Percentiles rank a stretch among this genome's conserved stretches.
phyloP scores from a whole-genome alignment of 2,329 filamentous ascomycete species.

The Fusarium mexicanum region DNA sequence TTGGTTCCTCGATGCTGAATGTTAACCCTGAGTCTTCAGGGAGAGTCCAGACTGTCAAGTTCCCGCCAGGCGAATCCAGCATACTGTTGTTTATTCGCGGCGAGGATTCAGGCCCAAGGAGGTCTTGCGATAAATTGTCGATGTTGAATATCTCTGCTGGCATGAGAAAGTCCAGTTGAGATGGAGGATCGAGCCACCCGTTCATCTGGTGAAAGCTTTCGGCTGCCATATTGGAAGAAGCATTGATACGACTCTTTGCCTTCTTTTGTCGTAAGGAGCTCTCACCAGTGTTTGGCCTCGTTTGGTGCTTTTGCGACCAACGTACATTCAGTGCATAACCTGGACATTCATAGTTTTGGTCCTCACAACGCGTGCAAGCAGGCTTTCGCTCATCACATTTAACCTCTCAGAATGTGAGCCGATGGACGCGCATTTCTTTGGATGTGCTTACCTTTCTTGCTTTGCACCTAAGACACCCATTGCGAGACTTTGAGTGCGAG shows the following conservation, averaged over 20 bases:
- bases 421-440: too few species aligned
- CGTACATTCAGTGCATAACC: not conserved
- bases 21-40: not conserved
- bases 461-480: not conserved
- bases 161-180: not conserved
- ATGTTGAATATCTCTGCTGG: not conserved
- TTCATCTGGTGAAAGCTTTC: not conserved
- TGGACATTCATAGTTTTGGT: not conserved
- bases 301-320: slow-evolving; percentile 3
- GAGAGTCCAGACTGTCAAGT: not conserved
- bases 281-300: not conserved
- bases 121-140: not conserved
- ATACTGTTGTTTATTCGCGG: not conserved
- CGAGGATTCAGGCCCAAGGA: not conserved
- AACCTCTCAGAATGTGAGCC: not conserved
- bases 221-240: not conserved
- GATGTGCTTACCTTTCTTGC: not conserved
- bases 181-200: not conserved
- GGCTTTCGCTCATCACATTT: slow-evolving; percentile 3
- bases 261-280: not conserved
- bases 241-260: not conserved
- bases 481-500: not conserved
- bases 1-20: not conserved
- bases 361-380: not conserved
- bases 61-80: not conserved